phyloP scores from a whole-genome alignment of 352 stramenopile species.

The Plasmopara muralis region DNA sequence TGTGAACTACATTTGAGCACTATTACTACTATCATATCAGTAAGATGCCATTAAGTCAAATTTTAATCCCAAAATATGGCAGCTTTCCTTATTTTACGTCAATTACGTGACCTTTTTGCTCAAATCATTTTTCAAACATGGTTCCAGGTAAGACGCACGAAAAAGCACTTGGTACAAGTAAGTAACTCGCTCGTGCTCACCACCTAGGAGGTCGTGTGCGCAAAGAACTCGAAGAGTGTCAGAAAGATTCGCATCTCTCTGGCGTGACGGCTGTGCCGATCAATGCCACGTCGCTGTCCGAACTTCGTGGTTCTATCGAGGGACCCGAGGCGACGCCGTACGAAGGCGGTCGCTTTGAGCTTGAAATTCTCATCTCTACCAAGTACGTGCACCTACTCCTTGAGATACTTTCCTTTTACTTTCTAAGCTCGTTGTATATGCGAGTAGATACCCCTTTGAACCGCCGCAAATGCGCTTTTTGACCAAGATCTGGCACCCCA shows the following conservation, averaged over 20 bases:
- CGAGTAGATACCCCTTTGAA: slow-evolving; percentile 89
- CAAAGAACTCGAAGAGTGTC: slow-evolving; percentile 87
- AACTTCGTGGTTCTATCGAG: slow-evolving; percentile 54
- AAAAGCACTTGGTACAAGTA: not conserved
- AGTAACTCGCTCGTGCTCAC: not conserved
- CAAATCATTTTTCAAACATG: slow-evolving; percentile 9
- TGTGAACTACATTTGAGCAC: too few species aligned
- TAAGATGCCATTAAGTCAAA: too few species aligned
- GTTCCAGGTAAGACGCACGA: slow-evolving; percentile 6
- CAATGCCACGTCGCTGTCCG: slow-evolving; percentile 20
- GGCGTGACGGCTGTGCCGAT: slow-evolving; percentile 60
- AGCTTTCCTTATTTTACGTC: not conserved
- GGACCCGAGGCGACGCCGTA: slow-evolving; percentile 82
- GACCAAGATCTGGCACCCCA: slow-evolving; percentile 96
- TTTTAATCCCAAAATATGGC: not conserved
- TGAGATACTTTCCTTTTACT: too few species aligned
- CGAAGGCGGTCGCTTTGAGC: slow-evolving; percentile 79
- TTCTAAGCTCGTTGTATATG: not conserved
- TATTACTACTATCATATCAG: too few species aligned
- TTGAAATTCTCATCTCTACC: slow-evolving; percentile 93
- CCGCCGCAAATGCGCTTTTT: slow-evolving; percentile 91
- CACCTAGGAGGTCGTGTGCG: slow-evolving; percentile 53
- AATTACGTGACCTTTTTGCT: slow-evolving; percentile 4
- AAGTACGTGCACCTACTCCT: slow-evolving; percentile 42
- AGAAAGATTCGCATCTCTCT: slow-evolving; percentile 74